Evolutionary conservation across 1,284 basidiomycete species (phyloP), one percentile per base, ranked within the genome.

Genomic region (Coniferiporia weirii): DNA sequence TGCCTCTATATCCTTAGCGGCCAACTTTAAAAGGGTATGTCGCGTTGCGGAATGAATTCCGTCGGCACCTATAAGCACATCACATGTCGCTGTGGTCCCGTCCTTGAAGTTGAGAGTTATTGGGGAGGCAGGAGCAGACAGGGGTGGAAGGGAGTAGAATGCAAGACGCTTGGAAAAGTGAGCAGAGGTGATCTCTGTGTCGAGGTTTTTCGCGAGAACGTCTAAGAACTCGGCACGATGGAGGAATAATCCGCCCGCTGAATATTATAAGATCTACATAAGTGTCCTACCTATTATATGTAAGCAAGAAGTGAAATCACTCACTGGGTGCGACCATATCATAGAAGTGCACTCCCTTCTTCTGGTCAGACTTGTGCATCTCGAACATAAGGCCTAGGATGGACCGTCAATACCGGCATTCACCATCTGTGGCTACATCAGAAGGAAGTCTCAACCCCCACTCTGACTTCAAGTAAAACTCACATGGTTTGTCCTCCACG

Each of bases 21-120:
- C 45, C 12, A 45, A 22, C n/a, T 57, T 22, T 8, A 46, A 19
- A 47, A 61, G 38, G 6, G n/a, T 52, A 35, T 47, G 55, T 32
- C 59, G 68, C 2, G 69, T 69, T 3, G 63, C 64, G 0, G 71
- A 73, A 52, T 69, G 69, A 54, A 76, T 64, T 0, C 81, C 80
- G 60, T 82, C 80, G 0, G 79, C 77, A 22, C 78, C 81, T 19
- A 82, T 68, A n/a, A 81, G 71, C 9, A 81, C 45, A 60, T 82
- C 79, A 62, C 75, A 79, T 10, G 48, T 17, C 44, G 75, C 73
- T 0, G 68, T 69, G 1, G 73, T 68, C 3, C 76, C 79, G 59
- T 82, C 77, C 4, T 69, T 50, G 62, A 83, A 83, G 10, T 67
- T 62, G 15, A 82, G 63, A 5, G 62, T 67, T 20, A 80, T 70